Conservation (phyloP, 306 rosid species). For the Rubus parviflorus region DNA sequence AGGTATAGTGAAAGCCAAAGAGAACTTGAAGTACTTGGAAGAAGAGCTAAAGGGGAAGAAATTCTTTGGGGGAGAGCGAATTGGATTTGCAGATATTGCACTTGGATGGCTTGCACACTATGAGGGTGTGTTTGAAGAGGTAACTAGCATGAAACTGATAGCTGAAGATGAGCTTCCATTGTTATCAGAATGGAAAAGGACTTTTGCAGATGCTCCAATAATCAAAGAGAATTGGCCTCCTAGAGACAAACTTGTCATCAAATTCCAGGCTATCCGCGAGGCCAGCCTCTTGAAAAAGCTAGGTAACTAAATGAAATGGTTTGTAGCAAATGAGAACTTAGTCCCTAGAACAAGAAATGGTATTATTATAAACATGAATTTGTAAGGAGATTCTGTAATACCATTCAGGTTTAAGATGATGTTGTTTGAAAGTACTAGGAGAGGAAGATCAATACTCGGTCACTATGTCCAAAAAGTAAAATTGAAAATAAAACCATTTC, state of each 20-base stretch:
- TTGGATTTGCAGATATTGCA: constrained; percentile 32
- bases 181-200: constrained; percentile 23
- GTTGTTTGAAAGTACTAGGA: too few relatives aligned
- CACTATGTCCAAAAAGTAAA: too few relatives aligned
- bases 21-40: constrained; percentile 27
- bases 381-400: too few relatives aligned
- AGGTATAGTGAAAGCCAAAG: constrained; percentile 9
- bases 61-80: constrained; percentile 24
- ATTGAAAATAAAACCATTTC: too few relatives aligned
- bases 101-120: constrained; percentile 31
- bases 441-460: too few relatives aligned
- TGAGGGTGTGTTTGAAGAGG: constrained; percentile 9
- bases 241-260: constrained; percentile 28
- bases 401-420: too few relatives aligned
- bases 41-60: constrained; percentile 28
- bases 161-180: constrained; percentile 20
- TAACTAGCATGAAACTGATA: constrained; percentile 8
- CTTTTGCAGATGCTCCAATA: constrained; percentile 27
- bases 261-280: constrained; percentile 9
- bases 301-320: background rate
- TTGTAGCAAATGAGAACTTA: too few relatives aligned
- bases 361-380: too few relatives aligned
- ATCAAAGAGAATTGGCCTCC: constrained; percentile 36
- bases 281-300: background rate
- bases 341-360: too few relatives aligned